Percentiles rank a stretch among this genome's conserved stretches.
Conservation (phyloP, 2,329 filamentous ascomycete genomes). For the Colletotrichum filicis region DNA sequence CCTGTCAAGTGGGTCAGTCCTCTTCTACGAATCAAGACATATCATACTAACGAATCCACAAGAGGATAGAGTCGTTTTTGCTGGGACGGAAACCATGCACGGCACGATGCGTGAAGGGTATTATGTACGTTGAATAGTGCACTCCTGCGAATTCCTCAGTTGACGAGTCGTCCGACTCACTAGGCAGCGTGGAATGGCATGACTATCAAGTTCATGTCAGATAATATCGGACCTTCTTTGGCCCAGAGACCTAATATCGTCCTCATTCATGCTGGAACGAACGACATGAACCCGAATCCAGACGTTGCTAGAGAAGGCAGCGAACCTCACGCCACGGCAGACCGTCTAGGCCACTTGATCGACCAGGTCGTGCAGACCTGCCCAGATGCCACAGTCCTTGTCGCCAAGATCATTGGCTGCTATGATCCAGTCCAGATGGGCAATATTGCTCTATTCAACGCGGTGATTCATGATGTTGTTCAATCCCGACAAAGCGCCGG, state of each 20-base stretch:
- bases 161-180: neutral
- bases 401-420: conserved; percentile 47
- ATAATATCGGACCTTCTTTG: conserved; percentile 45
- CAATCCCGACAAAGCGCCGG: conserved; percentile 39
- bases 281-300: conserved; percentile 47
- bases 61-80: conserved; percentile 44
- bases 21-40: too few species aligned
- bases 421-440: conserved; percentile 40
- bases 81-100: conserved; percentile 40
- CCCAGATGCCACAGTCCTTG: conserved; percentile 47
- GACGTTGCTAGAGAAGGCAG: conserved; percentile 44
- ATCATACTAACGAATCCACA: neutral
- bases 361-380: conserved; percentile 44
- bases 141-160: too few species aligned
- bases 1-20: conserved; percentile 40
- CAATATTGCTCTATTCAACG: conserved; percentile 42
- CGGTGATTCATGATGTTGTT: conserved; percentile 44
- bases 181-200: conserved; percentile 50
- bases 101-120: conserved; percentile 46
- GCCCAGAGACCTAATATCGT: conserved; percentile 48
- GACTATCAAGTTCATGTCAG: conserved; percentile 48
- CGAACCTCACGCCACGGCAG: conserved; percentile 42
- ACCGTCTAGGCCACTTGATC: conserved; percentile 45
- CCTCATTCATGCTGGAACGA: conserved; percentile 50
- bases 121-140: conserved; percentile 42